Evolutionary conservation across 257 asterid species (phyloP).

Genomic region (Misopates orontium): DNA sequence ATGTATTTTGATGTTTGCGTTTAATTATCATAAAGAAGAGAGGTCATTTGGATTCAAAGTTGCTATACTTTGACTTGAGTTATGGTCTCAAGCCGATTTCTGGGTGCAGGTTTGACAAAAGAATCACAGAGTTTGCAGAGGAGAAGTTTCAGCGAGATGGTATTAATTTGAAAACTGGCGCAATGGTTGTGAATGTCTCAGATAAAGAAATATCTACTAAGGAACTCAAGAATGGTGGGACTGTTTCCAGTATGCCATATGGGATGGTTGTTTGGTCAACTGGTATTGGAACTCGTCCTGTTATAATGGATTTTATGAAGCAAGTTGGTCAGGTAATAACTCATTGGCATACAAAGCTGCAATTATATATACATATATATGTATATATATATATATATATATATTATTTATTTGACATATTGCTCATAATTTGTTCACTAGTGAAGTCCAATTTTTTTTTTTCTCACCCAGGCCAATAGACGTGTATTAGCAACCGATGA

Average conservation of each 20-base stretch:
- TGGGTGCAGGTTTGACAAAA: slow-evolving; percentile 86
- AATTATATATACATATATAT: too few relatives aligned
- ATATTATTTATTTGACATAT: too few relatives aligned
- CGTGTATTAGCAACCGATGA: slow-evolving; percentile 93
- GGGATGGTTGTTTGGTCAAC: slow-evolving; percentile 99
- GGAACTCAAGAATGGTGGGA: slow-evolving; percentile 73
- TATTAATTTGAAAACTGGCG: slow-evolving; percentile 78
- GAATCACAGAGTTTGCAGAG: slow-evolving; percentile 94
- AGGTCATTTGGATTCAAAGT: slow-evolving; percentile 7
- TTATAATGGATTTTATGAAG: slow-evolving; percentile 81
- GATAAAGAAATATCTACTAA: slow-evolving; percentile 79
- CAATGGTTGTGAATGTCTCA: slow-evolving; percentile 88
- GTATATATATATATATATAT: too few relatives aligned
- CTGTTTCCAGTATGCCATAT: slow-evolving; percentile 67
- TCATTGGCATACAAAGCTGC: slow-evolving; percentile 16
- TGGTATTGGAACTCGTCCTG: slow-evolving; percentile 97
- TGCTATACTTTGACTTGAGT: slow-evolving; percentile 14
- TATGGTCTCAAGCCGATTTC: slow-evolving; percentile 23
- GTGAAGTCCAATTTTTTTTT: neutral
- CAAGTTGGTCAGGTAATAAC: slow-evolving; percentile 85
- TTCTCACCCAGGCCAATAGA: slow-evolving; percentile 56
- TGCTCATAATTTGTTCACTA: too few relatives aligned
- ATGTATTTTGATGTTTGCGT: slow-evolving; percentile 8
- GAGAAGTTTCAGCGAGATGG: slow-evolving; percentile 89
- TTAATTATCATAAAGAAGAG: neutral